A percentile compares a stretch with the other conserved stretches of the same genome.
These are phyloP conservation scores for Umbelopsis vinacea DNA, from an alignment of 192 early-diverging fungal genomes.

Conservation along the genomic window DNA sequence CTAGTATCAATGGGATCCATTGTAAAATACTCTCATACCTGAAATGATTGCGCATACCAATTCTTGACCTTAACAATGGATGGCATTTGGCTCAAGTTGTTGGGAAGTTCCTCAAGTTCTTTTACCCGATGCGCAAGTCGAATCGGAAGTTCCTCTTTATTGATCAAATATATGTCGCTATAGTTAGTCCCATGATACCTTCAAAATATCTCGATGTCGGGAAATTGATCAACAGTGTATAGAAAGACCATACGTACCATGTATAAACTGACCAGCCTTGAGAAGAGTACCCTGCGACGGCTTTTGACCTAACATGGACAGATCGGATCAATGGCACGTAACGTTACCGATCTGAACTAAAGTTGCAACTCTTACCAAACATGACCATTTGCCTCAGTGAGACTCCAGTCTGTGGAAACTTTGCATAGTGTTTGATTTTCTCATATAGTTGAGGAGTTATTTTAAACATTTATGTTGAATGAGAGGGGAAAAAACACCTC, in stretches of 20 bases:
- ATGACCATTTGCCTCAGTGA: conserved; percentile 94
- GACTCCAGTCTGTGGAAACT: conserved; percentile 90
- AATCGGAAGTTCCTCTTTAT: conserved; percentile 85
- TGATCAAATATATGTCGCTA: not conserved
- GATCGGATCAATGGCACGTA: not conserved
- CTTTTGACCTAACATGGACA: conserved; percentile 57
- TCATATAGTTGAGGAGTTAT: conserved; percentile 66
- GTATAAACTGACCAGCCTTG: conserved; percentile 79
- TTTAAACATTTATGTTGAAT: conserved; percentile 39
- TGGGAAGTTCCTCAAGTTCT: conserved; percentile 90
- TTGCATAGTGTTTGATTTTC: conserved; percentile 79
- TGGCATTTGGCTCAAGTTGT: conserved; percentile 87
- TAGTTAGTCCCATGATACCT: too few relatives aligned
- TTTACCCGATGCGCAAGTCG: conserved; percentile 93
- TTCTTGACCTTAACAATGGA: conserved; percentile 89
- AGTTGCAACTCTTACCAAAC: conserved; percentile 67
- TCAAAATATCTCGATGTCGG: not conserved
- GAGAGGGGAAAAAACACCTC: not conserved
- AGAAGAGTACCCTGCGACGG: conserved; percentile 76
- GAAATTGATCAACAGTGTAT: not conserved
- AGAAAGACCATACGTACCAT: conserved; percentile 38
- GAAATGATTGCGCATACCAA: conserved; percentile 94
- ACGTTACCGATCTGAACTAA: conserved; percentile 4
- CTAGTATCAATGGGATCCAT: not conserved
- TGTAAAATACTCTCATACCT: conserved; percentile 42